Evolutionary conservation across 2,329 filamentous ascomycete genomes (phyloP).

Genomic region (Monascus ruber): DNA sequence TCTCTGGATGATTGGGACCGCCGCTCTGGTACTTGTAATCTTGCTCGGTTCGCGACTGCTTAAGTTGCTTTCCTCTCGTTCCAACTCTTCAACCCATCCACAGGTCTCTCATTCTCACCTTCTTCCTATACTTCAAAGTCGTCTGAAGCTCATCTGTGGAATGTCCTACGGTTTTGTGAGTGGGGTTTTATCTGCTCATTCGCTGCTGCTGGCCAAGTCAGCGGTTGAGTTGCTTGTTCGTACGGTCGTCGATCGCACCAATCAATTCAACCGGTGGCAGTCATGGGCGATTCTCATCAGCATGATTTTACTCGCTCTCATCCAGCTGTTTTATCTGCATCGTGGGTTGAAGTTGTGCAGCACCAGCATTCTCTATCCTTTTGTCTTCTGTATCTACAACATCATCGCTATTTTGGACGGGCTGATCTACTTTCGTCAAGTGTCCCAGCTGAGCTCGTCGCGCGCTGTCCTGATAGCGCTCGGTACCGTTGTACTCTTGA

Average conservation of each 20-base stretch:
- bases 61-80: slow-evolving; percentile 24
- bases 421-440: slow-evolving; percentile 91
- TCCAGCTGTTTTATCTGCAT: slow-evolving; percentile 91
- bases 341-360: slow-evolving; percentile 87
- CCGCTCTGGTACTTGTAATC: slow-evolving; percentile 58
- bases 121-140: slow-evolving; percentile 36
- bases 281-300: slow-evolving; percentile 83
- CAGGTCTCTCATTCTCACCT: too few relatives aligned
- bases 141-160: slow-evolving; percentile 65
- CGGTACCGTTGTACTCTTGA: slow-evolving; percentile 74
- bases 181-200: slow-evolving; percentile 88
- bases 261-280: slow-evolving; percentile 92
- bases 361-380: slow-evolving; percentile 87
- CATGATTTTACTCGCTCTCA: slow-evolving; percentile 69
- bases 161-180: slow-evolving; percentile 83
- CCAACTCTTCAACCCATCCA: slow-evolving; percentile 17
- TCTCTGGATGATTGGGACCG: slow-evolving; percentile 77
- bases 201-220: slow-evolving; percentile 85
- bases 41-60: slow-evolving; percentile 46
- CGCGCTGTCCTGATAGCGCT: slow-evolving; percentile 65
- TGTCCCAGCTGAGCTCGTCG: slow-evolving; percentile 61
- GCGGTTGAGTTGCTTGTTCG: slow-evolving; percentile 87
- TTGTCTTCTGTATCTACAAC: slow-evolving; percentile 98
- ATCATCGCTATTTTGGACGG: slow-evolving; percentile 96
- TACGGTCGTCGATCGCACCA: slow-evolving; percentile 72